Conservation (phyloP, 148 eudicot species). For the Camellia lanceoleosa region DNA sequence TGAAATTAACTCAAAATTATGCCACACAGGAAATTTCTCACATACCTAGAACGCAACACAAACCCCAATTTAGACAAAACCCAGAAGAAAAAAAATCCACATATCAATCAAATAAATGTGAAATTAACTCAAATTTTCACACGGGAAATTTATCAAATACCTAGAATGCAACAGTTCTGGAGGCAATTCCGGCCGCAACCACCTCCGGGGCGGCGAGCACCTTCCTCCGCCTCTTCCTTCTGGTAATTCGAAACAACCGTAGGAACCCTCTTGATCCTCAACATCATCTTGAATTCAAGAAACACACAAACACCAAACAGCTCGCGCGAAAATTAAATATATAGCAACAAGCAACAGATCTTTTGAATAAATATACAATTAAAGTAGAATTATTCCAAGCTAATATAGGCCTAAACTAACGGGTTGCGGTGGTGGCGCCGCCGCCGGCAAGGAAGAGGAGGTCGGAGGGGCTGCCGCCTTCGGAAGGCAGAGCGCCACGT, state of each 20-base stretch:
- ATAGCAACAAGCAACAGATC: background rate
- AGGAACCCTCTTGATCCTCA: conserved; percentile 94
- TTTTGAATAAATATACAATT: background rate
- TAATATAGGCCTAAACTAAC: conserved; percentile 8
- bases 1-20: no score
- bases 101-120: no score
- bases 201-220: conserved; percentile 23
- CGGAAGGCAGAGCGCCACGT: conserved; percentile 91
- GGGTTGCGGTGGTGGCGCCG: conserved; percentile 24
- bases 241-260: conserved; percentile 89
- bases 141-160: conserved; percentile 28
- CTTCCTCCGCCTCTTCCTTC: conserved; percentile 78
- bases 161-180: conserved; percentile 76
- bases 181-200: conserved; percentile 96
- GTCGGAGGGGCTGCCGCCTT: conserved; percentile 94
- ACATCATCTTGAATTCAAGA: conserved; percentile 34
- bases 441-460: conserved; percentile 95
- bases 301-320: background rate
- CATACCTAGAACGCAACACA: conserved; percentile 13
- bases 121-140: no score
- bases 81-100: no score
- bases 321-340: background rate
- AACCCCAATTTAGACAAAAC: background rate
- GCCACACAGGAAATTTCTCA: background rate
- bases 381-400: background rate